These are phyloP conservation scores for Eimeria necatrix DNA, from an alignment of 169 alveolate species.

Conservation along the genomic window DNA sequence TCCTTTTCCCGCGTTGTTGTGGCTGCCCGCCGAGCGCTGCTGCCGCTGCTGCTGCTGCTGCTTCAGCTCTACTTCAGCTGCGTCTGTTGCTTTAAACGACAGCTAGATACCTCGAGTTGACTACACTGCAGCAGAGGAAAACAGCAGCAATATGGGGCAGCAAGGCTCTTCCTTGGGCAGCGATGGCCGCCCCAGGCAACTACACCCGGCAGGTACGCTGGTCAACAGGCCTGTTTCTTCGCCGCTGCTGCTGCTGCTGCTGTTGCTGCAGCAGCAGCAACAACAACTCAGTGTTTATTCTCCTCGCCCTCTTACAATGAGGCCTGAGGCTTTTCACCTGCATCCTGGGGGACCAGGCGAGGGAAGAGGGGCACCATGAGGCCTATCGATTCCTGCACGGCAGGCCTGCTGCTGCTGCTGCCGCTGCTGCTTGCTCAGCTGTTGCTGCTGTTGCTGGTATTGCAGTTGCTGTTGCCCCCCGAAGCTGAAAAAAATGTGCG, in stretches of 20 bases:
- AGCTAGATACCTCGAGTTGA: background rate
- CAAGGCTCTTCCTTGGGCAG: constrained; percentile 45
- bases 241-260: constrained; percentile 21
- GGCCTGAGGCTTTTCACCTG: no score
- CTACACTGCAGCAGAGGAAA: background rate
- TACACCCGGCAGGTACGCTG: background rate
- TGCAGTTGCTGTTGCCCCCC: background rate
- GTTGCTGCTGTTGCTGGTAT: background rate
- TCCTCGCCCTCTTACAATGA: no score
- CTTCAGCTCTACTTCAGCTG: background rate
- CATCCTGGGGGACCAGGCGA: no score
- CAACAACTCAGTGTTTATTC: background rate
- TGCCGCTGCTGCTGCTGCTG: constrained; percentile 47
- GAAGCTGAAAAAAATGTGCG: background rate
- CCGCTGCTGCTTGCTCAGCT: background rate
- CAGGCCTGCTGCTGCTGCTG: constrained; percentile 39
- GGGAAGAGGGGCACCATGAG: no score
- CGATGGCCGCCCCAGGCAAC: constrained; percentile 29
- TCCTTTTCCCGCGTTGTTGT: background rate
- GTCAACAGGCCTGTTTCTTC: background rate
- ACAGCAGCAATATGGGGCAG: constrained; percentile 58
- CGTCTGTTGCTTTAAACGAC: background rate
- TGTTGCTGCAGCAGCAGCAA: background rate
- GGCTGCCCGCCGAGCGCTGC: background rate
- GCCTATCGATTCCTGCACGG: no score